Base-by-base conservation (phyloP, 192 early-diverging fungal genomes). In the Paraglomus brasilianum region DNA sequence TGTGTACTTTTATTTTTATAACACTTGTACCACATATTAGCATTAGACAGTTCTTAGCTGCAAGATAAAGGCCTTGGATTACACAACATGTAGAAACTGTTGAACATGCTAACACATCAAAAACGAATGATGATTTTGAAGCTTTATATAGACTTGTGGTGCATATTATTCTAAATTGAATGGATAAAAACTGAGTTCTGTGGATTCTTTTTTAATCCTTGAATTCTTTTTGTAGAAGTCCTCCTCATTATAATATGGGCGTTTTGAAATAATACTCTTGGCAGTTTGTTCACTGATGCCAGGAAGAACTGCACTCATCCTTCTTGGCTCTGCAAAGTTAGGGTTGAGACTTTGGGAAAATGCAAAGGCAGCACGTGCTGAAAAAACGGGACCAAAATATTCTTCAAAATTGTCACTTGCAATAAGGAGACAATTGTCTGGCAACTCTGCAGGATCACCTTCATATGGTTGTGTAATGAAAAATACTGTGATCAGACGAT, bases 301-400 rank as follows among this genome's bases (percentile, higher is more conserved):
- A 14, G 24, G 24, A 58, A 58, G 56, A 58, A 10, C 13, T 21
- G 24, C 39, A 14, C 8, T 0, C 24, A 58, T 21, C 56, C 56
- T 38, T 51, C 5, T 1, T 50, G 1, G 45, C 9, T 48, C 21
- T 17, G 46, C 21, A 30, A 67, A 67, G 45, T 67, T 67, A 15
- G 45, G 65, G 36, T 67, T 67, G 5, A 67, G 48, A 1, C 0
- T 13, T 39, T 40, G 19, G 45, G 45, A 41, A 39, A 67, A 11
- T 44, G 5, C 10, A 67, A 67, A 67, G 5, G 21, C 36, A 5
- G 65, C 65, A 51, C 65, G 65, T 53, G 48, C 48, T 39, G 65
- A 43, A 50, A 67, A 67, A 39, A 67, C 48, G n/a, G 48, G 65
- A 14, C 65, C 65, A 53, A 67, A 67, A n/a, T 67, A 46, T 47